phyloP scores from a whole-genome alignment of 352 stramenopile species.

The Phytophthora ramorum region DNA sequence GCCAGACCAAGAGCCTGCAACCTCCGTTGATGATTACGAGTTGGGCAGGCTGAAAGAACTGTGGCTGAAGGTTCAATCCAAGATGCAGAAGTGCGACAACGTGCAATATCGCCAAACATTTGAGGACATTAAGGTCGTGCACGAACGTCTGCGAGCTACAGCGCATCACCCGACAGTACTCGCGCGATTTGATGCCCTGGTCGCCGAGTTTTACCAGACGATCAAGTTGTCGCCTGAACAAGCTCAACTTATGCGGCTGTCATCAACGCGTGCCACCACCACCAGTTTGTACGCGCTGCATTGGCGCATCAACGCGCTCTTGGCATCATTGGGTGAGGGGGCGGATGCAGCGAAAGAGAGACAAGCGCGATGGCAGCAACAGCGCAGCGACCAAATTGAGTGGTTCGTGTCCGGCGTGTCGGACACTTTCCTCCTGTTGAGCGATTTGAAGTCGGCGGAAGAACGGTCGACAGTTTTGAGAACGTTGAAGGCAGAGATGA shows the following conservation, averaged over 20 bases:
- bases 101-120: not conserved
- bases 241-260: slow-evolving; percentile 4
- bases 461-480: slow-evolving; percentile 2
- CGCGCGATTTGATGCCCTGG: not conserved
- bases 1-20: not conserved
- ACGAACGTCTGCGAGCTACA: not conserved
- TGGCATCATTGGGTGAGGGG: not conserved
- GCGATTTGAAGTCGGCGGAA: slow-evolving; percentile 8
- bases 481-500: slow-evolving; percentile 2
- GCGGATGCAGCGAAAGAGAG: not conserved
- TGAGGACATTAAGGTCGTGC: not conserved
- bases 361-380: not conserved
- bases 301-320: slow-evolving; percentile 2
- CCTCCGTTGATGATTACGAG: not conserved
- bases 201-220: slow-evolving; percentile 4
- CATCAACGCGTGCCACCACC: slow-evolving; percentile 1
- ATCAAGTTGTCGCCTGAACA: slow-evolving; percentile 12
- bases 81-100: slow-evolving; percentile 1
- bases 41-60: not conserved
- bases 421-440: slow-evolving; percentile 2
- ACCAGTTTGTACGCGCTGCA: slow-evolving; percentile 8
- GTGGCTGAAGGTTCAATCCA: not conserved
- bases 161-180: not conserved
- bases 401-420: not conserved
- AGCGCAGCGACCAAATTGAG: slow-evolving; percentile 2